Conservation (phyloP, 768 basidiomycete genomes). For the Sporobolomyces phaffii region DNA sequence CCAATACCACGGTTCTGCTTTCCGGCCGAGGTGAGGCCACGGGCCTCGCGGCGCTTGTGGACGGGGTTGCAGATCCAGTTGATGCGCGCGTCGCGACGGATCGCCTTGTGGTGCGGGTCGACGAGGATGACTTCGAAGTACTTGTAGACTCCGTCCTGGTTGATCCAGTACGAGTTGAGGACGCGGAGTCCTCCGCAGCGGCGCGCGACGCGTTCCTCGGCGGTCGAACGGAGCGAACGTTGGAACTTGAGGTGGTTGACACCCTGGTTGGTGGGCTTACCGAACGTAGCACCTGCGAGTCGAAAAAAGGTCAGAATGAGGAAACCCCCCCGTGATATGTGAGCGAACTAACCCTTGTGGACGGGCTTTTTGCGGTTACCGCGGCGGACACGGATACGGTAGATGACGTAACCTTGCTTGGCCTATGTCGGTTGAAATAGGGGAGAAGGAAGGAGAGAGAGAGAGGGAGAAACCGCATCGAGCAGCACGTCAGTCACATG, state of each 20-base stretch:
- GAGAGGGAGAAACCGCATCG: constrained; percentile 12
- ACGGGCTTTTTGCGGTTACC: constrained; percentile 99
- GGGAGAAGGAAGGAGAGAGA: background rate
- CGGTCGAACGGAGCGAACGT: constrained; percentile 81
- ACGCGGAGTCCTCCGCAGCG: constrained; percentile 95
- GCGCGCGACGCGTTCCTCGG: constrained; percentile 95
- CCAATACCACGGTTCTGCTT: constrained; percentile 97
- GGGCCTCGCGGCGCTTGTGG: constrained; percentile 96
- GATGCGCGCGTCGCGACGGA: constrained; percentile 92
- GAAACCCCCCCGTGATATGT: background rate
- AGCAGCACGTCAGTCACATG: constrained; percentile 17
- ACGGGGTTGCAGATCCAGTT: constrained; percentile 99
- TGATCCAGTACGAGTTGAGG: constrained; percentile 98
- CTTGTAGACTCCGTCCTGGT: constrained; percentile 51
- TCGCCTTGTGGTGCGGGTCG: constrained; percentile 85
- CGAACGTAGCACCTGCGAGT: constrained; percentile 79
- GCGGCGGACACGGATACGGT: constrained; percentile 91
- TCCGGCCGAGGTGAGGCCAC: constrained; percentile 92
- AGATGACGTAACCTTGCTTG: constrained; percentile 98
- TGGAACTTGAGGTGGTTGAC: constrained; percentile 99
- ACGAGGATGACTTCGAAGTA: constrained; percentile 99
- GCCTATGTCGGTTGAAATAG: constrained; percentile 49
- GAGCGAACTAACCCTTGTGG: constrained; percentile 68
- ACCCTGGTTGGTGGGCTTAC: constrained; percentile 99
- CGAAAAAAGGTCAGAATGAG: background rate